Evolutionary conservation across 768 basidiomycete genomes (phyloP), one percentile per base, ranked within the genome.

Genomic region (Wakefieldia striispora): DNA sequence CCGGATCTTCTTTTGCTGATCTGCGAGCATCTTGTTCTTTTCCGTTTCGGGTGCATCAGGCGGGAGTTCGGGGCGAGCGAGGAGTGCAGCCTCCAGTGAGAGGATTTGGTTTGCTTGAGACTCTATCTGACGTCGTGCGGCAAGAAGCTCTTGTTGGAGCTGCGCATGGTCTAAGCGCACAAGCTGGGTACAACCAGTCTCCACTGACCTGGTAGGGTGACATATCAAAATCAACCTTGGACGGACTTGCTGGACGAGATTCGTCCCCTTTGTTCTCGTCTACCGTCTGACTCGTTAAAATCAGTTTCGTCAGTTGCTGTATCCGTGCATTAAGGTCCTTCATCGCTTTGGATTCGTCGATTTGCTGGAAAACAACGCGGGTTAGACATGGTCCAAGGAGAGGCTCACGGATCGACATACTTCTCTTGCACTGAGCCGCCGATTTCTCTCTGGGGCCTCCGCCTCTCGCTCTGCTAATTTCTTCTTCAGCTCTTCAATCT

Each of bases 161-260:
- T 92, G 37, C 16, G 19, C 4, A 10, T 4, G 21, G 41, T 35
- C 41, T 40, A 26, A 40, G 33, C 9, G 19, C 19, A 26, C 21
- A 3, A 20, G 4, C 33, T 27, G 38, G 16, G 39, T 3, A 13
- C n/a, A 13, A 31, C 4, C 12, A 9, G 21, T 17, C 2, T 11
- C 6, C 14, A 57, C 65, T 26, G 40, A 88, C 86, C 72, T 92
- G 86, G 54, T 91, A 91, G 3, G 90, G 88, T 1, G 88, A 82
- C 82, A 89, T 83, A 62, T 93, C 89, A 58, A 92, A 95, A 65
- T 95, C 90, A 27, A 97, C 73, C 72, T 95, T 95, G 47, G 79
- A 79, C 0, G 94, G 94, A 67, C 91, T 94, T 6, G 75, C 76
- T 1, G 93, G 88, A 16, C 88, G 75, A 21, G 88, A 86, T 44